Percentiles rank a stretch among this genome's conserved stretches.
Conservation (phyloP, 169 alveolate genomes). For the Plasmodium coatneyi region DNA sequence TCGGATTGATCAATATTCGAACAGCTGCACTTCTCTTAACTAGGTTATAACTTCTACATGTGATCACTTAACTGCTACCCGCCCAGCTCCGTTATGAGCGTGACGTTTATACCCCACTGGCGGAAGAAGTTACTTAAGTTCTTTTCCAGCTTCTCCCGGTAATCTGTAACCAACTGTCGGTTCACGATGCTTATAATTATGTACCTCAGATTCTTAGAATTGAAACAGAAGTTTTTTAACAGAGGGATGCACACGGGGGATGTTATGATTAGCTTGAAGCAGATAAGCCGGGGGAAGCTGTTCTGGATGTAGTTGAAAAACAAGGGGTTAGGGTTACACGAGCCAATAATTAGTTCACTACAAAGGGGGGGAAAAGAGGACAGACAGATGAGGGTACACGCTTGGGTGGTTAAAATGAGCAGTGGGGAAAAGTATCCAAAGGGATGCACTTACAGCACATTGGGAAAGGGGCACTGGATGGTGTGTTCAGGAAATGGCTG, state of each 20-base stretch:
- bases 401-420: neutral
- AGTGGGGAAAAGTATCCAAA: neutral
- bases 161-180: neutral
- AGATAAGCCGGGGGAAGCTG: conserved; percentile 8
- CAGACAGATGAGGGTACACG: neutral
- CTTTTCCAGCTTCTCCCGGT: conserved; percentile 15
- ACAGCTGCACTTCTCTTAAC: neutral
- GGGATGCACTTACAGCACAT: conserved; percentile 18
- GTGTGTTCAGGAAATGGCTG: neutral
- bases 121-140: conserved; percentile 3
- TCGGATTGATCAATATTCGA: too few species aligned
- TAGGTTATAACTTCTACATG: too few species aligned
- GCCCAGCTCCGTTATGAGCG: conserved; percentile 18
- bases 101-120: conserved; percentile 19
- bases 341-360: conserved; percentile 23
- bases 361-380: neutral
- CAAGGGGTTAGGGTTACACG: conserved; percentile 15
- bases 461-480: neutral
- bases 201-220: conserved; percentile 11
- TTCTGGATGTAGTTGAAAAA: conserved; percentile 32
- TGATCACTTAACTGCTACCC: neutral
- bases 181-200: neutral
- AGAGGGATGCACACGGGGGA: conserved; percentile 44
- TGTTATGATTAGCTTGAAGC: neutral
- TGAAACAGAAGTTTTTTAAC: conserved; percentile 34